A percentile compares a stretch with the other conserved stretches of the same genome.
Conservation (phyloP, 1,139 yeast genomes). For the Spathaspora jeffriesii region DNA sequence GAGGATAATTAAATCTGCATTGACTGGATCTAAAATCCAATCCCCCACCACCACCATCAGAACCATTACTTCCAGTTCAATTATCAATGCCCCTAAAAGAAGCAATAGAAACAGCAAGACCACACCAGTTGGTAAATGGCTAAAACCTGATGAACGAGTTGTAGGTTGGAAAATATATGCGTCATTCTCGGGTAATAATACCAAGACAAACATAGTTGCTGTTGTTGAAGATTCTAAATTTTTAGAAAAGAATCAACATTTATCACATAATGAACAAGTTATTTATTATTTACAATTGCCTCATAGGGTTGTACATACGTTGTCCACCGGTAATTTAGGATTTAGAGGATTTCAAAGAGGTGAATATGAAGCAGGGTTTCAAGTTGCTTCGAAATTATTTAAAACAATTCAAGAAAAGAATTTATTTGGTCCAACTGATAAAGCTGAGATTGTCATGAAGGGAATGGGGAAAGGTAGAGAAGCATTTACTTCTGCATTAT, state of each 20-base stretch:
- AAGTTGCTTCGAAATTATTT: conserved; percentile 75
- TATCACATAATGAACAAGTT: conserved; percentile 73
- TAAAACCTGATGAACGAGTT: conserved; percentile 23
- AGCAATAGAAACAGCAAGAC: background rate
- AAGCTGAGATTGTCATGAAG: conserved; percentile 72
- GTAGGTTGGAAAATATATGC: conserved; percentile 76
- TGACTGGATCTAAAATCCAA: conserved; percentile 4
- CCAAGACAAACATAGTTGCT: conserved; percentile 74
- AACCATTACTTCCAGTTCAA: background rate
- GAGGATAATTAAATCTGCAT: conserved; percentile 5
- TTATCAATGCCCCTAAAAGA: conserved; percentile 1
- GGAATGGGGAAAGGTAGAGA: conserved; percentile 90
- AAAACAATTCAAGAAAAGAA: conserved; percentile 64
- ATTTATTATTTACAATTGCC: conserved; percentile 79
- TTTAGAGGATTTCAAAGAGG: conserved; percentile 81
- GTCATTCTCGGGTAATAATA: conserved; percentile 78
- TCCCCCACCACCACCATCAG: background rate
- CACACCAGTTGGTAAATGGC: conserved; percentile 11
- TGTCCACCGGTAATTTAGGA: conserved; percentile 75
- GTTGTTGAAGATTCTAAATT: conserved; percentile 67
- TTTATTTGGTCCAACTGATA: conserved; percentile 49
- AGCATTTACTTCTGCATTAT: conserved; percentile 81
- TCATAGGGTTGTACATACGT: conserved; percentile 67
- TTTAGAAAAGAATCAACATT: conserved; percentile 53
- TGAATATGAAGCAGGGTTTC: conserved; percentile 93